Evolutionary conservation across 805 yeast genomes (phyloP), one percentile per base, ranked within the genome.

Genomic region (Hemisphaericaspora nanyangensis): DNA sequence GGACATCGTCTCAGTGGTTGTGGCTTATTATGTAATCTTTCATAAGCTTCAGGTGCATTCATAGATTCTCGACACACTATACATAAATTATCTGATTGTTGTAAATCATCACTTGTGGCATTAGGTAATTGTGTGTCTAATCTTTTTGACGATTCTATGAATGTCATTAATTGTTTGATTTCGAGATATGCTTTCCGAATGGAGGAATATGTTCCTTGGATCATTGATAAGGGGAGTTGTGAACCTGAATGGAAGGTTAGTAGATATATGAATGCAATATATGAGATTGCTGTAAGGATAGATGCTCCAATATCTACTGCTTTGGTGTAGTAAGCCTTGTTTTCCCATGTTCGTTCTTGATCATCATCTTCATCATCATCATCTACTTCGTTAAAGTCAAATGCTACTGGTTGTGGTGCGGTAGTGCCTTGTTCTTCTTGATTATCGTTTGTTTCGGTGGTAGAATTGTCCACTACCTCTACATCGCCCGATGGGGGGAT

Each of bases 21-120:
- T 35, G 51, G 52, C 27, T 48, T 46, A 12, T 51, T 47, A 2
- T 33, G 26, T 10, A 24, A 19, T 8, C 38, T 31, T 26, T 68
- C 40, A 64, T 64, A 50, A 50, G 66, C 50, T 42, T 59, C 72
- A 2, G 58, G 66, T 1, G 79, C 54, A 5, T 69, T 58, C 91
- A 91, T 83, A 45, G 87, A 95, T 49, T 93, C 98, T 50, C 95
- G 79, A 63, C 99, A 91, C 29, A 91, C 84, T 45, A 88, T 88
- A 62, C 99, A 85, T 55, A 56, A 67, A 63, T 82, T 83, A 46
- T 77, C 80, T 15, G 79, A 71, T 6, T 64, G 50, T 1, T 45
- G 74, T 41, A 85, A 66, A 32, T 85, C 90, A 20, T 65, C 76
- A 10, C 59, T 68, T 1, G 81, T 65, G 3, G 96, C 95, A 43